Base-by-base conservation (phyloP, 2,329 filamentous ascomycete species). In the Aspergillus awamori region DNA sequence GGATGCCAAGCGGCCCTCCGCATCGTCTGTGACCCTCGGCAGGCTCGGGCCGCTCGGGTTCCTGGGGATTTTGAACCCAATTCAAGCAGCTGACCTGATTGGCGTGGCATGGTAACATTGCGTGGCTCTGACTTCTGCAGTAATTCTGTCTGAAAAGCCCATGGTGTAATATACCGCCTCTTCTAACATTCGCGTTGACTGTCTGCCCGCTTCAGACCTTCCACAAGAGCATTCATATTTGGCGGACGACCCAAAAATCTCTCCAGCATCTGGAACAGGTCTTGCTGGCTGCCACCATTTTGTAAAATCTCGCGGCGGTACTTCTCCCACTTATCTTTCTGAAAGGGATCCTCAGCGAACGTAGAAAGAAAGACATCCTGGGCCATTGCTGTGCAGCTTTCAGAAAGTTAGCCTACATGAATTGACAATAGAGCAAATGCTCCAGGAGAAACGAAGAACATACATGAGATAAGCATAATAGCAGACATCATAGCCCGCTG, bases 401-500 rank as follows among this genome's bases (percentile, higher is more conserved):
- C 2, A 17, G 5, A n/a, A 10, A 1, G 43, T 57, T 39, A 57
- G 54, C 1, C 10, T 7, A 2, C 11, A 36, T 2, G 33, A 36
- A n/a, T 13, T 17, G 0, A 43, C 8, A 22, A 30, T 8, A n/a
- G 24, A 28, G 22, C 24, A 8, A 10, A 11, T 43, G 5, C 38
- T 43, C n/a, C 10, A 17, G 10, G 47, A 13, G 30, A 10, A 8
- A 20, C 20, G 54, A n/a, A 11, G 17, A 13, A 26, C 55, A 57
- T 57, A 57, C 55, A 86, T 89, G 36, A 84, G 72, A 65, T 84
- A 83, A 53, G 81, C 82, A 75, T 95, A 95, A 79, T 94, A 94
- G 47, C 91, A 90, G 30, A 91, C 91, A 75, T 94, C 91, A 71
- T 95, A 95, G 2, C 91, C 91, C 57, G 90, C 90, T 62, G 94